A percentile compares a stretch with the other conserved stretches of the same genome.
Conservation (phyloP, 2,329 filamentous ascomycete genomes). For the Pseudovirgaria hyperparasitica region DNA sequence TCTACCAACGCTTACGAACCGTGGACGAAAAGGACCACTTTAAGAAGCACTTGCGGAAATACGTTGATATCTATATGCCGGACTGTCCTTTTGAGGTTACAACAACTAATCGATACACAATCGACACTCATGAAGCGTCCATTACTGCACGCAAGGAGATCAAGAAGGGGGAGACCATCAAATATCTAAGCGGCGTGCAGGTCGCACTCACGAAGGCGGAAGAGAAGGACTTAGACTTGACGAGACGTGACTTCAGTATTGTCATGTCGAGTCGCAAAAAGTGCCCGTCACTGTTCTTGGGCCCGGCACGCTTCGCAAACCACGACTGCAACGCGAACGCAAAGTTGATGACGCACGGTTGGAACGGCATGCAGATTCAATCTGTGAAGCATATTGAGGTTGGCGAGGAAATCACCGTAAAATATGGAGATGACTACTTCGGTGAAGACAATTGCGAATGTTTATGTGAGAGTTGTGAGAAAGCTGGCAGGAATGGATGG, state of each 20-base stretch:
- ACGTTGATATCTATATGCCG: conserved; percentile 82
- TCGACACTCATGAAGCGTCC: conserved; percentile 77
- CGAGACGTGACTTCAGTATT: conserved; percentile 91
- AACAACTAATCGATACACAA: conserved; percentile 88
- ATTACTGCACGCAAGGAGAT: conserved; percentile 72
- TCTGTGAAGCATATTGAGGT: conserved; percentile 68
- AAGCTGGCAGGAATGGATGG: conserved; percentile 70
- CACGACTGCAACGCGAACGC: conserved; percentile 95
- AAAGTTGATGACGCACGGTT: conserved; percentile 67
- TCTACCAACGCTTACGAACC: conserved; percentile 53
- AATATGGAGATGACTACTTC: conserved; percentile 93
- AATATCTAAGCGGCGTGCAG: conserved; percentile 81
- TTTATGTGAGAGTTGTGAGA: conserved; percentile 78
- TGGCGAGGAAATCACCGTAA: conserved; percentile 93
- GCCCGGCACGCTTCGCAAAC: conserved; percentile 90
- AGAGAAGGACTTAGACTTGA: conserved; percentile 57
- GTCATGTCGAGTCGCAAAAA: conserved; percentile 90
- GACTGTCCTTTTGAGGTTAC: conserved; percentile 94
- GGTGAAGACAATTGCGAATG: conserved; percentile 92
- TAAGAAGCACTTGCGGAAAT: conserved; percentile 70
- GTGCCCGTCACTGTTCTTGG: conserved; percentile 81
- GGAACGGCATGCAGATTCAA: conserved; percentile 81
- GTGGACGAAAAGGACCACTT: conserved; percentile 80
- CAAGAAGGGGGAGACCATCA: conserved; percentile 71
- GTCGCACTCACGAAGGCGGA: conserved; percentile 88